These are phyloP conservation scores for Scheffersomyces illinoinensis DNA, from an alignment of 1,139 yeast species.

Conservation along the genomic window DNA sequence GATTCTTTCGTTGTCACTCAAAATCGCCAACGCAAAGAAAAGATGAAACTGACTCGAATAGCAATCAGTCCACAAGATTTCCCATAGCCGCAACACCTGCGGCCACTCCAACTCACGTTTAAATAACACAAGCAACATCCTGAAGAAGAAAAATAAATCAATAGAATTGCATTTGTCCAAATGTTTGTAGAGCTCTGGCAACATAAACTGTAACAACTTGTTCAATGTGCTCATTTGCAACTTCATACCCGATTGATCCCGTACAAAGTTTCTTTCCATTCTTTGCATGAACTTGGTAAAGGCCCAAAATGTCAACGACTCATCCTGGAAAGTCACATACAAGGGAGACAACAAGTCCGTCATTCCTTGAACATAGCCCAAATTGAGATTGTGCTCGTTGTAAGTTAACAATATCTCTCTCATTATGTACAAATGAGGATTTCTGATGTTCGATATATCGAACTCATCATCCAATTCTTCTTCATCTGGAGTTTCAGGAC, in stretches of 20 bases:
- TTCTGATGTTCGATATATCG: constrained; percentile 53
- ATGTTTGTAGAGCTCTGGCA: constrained; percentile 82
- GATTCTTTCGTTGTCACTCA: constrained; percentile 82
- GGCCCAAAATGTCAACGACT: constrained; percentile 82
- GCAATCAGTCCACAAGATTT: constrained; percentile 84
- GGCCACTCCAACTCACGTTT: constrained; percentile 88
- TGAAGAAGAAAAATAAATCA: constrained; percentile 87
- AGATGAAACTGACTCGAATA: constrained; percentile 84
- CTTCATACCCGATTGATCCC: constrained; percentile 93
- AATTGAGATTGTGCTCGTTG: constrained; percentile 75
- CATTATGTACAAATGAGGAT: constrained; percentile 68
- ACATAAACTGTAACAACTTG: constrained; percentile 82
- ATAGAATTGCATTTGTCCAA: constrained; percentile 84
- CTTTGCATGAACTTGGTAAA: constrained; percentile 87
- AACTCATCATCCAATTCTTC: constrained; percentile 52
- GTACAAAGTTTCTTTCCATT: constrained; percentile 90
- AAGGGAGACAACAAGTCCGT: constrained; percentile 87
- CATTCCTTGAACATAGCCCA: constrained; percentile 99
- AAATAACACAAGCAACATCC: constrained; percentile 94
- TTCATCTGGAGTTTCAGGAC: constrained; percentile 48
- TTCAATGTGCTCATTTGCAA: constrained; percentile 81
- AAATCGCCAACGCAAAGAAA: constrained; percentile 81
- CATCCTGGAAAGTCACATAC: constrained; percentile 77
- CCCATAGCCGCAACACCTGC: constrained; percentile 84
- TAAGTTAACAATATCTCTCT: constrained; percentile 83